Evolutionary conservation across 2,329 filamentous ascomycete genomes (phyloP).

Genomic region (Colletotrichum scovillei): DNA sequence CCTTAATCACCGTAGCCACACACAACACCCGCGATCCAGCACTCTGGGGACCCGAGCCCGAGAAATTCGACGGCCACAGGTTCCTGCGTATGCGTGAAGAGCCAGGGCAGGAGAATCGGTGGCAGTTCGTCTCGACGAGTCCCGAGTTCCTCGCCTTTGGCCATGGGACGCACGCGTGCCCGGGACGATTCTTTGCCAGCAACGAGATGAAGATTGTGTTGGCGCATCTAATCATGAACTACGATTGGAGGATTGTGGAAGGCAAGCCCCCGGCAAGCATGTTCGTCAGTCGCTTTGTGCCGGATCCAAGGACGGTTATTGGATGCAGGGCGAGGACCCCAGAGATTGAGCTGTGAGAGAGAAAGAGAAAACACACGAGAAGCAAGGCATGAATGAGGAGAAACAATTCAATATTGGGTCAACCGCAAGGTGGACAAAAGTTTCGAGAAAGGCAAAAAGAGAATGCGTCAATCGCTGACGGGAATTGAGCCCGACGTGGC

Average conservation of each 20-base stretch:
- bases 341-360: background rate
- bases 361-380: background rate
- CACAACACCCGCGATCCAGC: constrained; percentile 10
- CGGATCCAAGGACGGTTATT: constrained; percentile 6
- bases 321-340: constrained; percentile 6
- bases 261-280: background rate
- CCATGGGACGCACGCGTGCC: constrained; percentile 52
- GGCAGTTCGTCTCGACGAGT: constrained; percentile 55
- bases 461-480: constrained; percentile 30
- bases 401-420: fast-evolving
- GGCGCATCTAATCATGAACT: constrained; percentile 52
- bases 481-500: constrained; percentile 35
- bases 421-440: background rate
- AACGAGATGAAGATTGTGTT: constrained; percentile 59
- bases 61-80: constrained; percentile 9
- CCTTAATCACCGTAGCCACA: background rate
- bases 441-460: background rate
- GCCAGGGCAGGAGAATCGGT: constrained; percentile 32
- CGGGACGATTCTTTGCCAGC: constrained; percentile 57
- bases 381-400: background rate
- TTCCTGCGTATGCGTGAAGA: constrained; percentile 26
- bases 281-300: constrained; percentile 16
- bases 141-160: constrained; percentile 50
- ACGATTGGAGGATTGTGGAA: constrained; percentile 43
- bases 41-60: constrained; percentile 7